These are phyloP conservation scores for Iberis amara DNA, from an alignment of 441 rosid species.

Conservation along the genomic window DNA sequence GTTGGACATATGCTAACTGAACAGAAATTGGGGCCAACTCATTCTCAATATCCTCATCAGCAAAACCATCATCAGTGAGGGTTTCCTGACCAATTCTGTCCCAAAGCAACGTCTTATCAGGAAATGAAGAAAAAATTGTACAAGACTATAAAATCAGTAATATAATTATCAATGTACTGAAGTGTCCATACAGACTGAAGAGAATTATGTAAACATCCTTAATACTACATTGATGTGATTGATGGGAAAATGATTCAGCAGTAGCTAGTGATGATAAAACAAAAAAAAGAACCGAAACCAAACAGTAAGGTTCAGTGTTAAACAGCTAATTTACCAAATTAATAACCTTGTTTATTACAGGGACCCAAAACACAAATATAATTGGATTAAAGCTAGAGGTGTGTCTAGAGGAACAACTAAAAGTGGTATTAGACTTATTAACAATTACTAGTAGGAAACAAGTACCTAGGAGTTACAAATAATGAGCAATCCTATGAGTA, in stretches of 20 bases:
- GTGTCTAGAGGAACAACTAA: neutral
- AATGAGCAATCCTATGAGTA: neutral
- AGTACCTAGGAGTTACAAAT: too few species aligned
- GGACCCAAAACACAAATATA: neutral
- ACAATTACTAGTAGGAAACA: neutral
- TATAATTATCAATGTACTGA: too few species aligned
- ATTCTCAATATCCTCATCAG: constrained; percentile 73
- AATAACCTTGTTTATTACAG: neutral
- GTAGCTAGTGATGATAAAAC: constrained; percentile 1
- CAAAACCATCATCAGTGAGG: constrained; percentile 62
- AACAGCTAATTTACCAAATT: neutral
- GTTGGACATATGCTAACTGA: constrained; percentile 78
- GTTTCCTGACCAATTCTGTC: constrained; percentile 85
- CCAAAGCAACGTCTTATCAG: constrained; percentile 14
- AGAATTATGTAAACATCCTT: neutral
- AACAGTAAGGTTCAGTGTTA: neutral
- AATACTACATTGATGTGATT: constrained; percentile 6
- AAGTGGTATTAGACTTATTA: neutral
- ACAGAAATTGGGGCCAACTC: constrained; percentile 84
- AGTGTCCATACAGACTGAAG: too few species aligned
- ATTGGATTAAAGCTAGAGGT: constrained; percentile 1
- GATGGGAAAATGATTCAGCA: neutral
- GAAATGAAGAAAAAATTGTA: constrained; percentile 3
- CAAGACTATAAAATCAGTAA: constrained; percentile 2
- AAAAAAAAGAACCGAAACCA: neutral